Percentiles rank a stretch among this genome's conserved stretches.
Conservation (phyloP, 2,329 filamentous ascomycete species). For the Amauroascus verrucosus region DNA sequence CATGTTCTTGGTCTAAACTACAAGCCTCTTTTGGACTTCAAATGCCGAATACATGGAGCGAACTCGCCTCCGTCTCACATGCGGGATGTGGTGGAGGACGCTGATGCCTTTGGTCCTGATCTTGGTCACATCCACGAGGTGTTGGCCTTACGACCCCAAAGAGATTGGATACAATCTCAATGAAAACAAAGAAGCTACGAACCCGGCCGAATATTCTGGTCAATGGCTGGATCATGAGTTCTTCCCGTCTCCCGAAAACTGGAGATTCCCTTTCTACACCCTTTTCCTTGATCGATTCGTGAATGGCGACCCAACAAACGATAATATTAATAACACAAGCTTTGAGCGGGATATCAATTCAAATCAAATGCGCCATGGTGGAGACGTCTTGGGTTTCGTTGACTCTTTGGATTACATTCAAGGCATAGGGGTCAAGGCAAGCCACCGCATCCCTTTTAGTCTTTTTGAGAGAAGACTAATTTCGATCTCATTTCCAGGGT, state of each 20-base stretch:
- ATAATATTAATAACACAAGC: constrained; percentile 50
- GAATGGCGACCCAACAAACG: constrained; percentile 55
- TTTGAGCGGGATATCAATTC: constrained; percentile 52
- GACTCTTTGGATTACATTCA: constrained; percentile 55
- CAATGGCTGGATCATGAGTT: constrained; percentile 47
- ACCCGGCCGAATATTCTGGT: constrained; percentile 50
- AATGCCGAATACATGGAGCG: not conserved
- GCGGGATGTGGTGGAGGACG: constrained; percentile 27
- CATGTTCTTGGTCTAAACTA: not conserved
- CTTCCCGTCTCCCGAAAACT: constrained; percentile 47
- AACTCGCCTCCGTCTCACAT: not conserved
- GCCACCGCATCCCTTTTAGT: not conserved
- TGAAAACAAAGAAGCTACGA: constrained; percentile 45
- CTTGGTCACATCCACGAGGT: constrained; percentile 20
- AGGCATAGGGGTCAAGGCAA: constrained; percentile 53
- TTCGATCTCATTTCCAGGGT: constrained; percentile 29
- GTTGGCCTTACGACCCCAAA: constrained; percentile 41
- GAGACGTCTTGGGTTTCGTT: constrained; percentile 48
- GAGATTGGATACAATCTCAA: constrained; percentile 52
- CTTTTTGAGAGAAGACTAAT: not conserved
- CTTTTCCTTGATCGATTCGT: constrained; percentile 55
- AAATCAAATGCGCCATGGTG: constrained; percentile 54
- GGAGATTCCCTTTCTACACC: constrained; percentile 57
- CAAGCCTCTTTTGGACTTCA: not conserved
- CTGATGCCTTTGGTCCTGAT: constrained; percentile 22